Evolutionary conservation across 352 stramenopile genomes (phyloP).

Genomic region (Pythium volutum): DNA sequence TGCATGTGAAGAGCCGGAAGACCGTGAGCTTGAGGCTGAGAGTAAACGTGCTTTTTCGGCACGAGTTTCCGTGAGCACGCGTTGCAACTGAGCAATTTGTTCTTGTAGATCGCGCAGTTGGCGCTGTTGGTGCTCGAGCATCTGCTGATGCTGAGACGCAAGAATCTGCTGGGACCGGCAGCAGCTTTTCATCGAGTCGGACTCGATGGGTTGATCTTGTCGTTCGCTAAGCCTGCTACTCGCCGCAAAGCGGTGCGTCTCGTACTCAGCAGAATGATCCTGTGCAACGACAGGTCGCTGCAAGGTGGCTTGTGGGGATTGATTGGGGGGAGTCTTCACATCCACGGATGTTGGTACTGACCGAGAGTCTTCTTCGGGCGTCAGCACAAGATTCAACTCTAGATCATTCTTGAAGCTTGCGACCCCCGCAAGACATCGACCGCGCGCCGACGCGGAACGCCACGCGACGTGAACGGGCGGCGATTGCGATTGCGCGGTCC

Average conservation of each 20-base stretch:
- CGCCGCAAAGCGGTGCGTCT: neutral
- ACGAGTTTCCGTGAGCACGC: constrained; percentile 32
- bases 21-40: constrained; percentile 9
- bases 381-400: constrained; percentile 37
- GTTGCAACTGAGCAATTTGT: constrained; percentile 58
- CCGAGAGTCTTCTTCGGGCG: constrained; percentile 2
- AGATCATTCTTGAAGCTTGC: constrained; percentile 51
- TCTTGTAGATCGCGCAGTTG: constrained; percentile 73
- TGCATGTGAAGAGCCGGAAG: constrained; percentile 7
- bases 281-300: neutral
- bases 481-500: constrained; percentile 4
- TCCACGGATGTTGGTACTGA: neutral
- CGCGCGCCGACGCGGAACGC: constrained; percentile 32
- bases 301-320: neutral
- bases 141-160: constrained; percentile 72
- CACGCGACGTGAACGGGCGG: constrained; percentile 34
- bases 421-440: constrained; percentile 55
- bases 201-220: neutral
- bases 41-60: constrained; percentile 24
- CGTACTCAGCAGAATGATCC: neutral
- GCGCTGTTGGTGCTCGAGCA: constrained; percentile 68
- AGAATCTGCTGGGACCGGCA: constrained; percentile 66
- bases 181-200: constrained; percentile 26
- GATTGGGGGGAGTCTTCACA: neutral
- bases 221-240: neutral